These are phyloP conservation scores for Euphorbia tirucalli DNA, from an alignment of 345 rosid genomes.

Conservation along the genomic window DNA sequence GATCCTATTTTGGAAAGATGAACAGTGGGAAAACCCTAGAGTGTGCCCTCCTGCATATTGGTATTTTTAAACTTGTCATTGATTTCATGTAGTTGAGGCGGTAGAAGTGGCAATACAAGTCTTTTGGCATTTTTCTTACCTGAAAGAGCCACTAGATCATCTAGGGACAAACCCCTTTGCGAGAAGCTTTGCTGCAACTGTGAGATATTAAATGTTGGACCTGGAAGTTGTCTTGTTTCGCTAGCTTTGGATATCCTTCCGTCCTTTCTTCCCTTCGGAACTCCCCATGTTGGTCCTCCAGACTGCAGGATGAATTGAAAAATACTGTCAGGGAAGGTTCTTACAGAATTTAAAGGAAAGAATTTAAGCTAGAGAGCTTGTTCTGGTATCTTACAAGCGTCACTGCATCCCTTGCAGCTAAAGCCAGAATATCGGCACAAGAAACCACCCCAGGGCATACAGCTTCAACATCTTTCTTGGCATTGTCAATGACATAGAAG, in stretches of 20 bases:
- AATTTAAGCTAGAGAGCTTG: neutral
- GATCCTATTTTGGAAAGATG: constrained; percentile 45
- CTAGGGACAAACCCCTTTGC: constrained; percentile 39
- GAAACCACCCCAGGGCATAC: constrained; percentile 44
- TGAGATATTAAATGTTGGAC: constrained; percentile 44
- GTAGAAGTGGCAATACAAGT: neutral
- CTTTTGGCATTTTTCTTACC: constrained; percentile 21
- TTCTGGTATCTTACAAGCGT: constrained; percentile 33
- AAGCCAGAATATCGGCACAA: constrained; percentile 51
- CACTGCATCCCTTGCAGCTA: constrained; percentile 49
- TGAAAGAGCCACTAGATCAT: constrained; percentile 45
- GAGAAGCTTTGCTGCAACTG: constrained; percentile 47
- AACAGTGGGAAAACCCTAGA: constrained; percentile 48
- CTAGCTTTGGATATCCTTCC: constrained; percentile 46
- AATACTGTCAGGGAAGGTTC: neutral
- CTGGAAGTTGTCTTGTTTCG: constrained; percentile 37
- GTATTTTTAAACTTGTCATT: neutral
- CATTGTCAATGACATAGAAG: constrained; percentile 43
- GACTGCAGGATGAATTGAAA: constrained; percentile 30
- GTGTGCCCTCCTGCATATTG: constrained; percentile 44
- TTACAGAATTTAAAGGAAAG: neutral
- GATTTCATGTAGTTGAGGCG: neutral
- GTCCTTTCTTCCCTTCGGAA: constrained; percentile 50
- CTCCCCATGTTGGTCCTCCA: constrained; percentile 53
- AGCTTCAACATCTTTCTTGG: constrained; percentile 42